phyloP scores from a whole-genome alignment of 495 filamentous ascomycete species.

The Talaromyces proteolyticus region DNA sequence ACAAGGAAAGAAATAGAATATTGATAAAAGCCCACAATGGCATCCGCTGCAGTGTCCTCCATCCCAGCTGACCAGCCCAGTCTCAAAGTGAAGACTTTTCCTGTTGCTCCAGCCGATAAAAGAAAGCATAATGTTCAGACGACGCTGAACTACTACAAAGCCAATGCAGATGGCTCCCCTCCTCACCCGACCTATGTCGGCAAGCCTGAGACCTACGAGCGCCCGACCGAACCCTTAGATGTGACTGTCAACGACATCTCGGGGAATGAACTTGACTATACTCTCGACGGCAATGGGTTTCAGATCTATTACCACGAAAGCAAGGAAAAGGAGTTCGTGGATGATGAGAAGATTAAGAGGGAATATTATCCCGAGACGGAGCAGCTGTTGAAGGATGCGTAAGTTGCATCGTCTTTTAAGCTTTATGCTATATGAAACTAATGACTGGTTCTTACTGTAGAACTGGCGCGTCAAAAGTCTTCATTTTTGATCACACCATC shows the following conservation, averaged over 20 bases:
- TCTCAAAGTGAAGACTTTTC: constrained; percentile 7
- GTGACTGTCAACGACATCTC: constrained; percentile 40
- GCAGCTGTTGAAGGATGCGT: constrained; percentile 57
- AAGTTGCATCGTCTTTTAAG: constrained; percentile 10
- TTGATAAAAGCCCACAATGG: constrained; percentile 11
- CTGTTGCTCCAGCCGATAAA: constrained; percentile 8
- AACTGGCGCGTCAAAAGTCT: constrained; percentile 49
- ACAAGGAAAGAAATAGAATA: not conserved
- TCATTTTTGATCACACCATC: constrained; percentile 75
- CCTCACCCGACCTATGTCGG: constrained; percentile 43
- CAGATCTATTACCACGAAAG: constrained; percentile 44
- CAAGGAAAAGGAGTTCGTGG: constrained; percentile 43
- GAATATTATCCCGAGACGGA: constrained; percentile 65
- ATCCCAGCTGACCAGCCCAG: constrained; percentile 5
- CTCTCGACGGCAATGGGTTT: constrained; percentile 43
- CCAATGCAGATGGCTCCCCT: constrained; percentile 50
- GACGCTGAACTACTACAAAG: constrained; percentile 54
- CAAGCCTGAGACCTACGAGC: constrained; percentile 45
- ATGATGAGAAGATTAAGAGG: constrained; percentile 62
- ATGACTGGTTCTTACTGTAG: no score
- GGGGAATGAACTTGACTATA: constrained; percentile 43
- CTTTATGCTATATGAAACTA: no score
- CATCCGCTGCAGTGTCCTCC: constrained; percentile 31
- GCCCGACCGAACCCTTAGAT: constrained; percentile 24
- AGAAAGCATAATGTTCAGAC: constrained; percentile 47